Evolutionary conservation across 2,329 filamentous ascomycete species (phyloP), one percentile per base, ranked within the genome.

Genomic region (Hypoxylon sp.): DNA sequence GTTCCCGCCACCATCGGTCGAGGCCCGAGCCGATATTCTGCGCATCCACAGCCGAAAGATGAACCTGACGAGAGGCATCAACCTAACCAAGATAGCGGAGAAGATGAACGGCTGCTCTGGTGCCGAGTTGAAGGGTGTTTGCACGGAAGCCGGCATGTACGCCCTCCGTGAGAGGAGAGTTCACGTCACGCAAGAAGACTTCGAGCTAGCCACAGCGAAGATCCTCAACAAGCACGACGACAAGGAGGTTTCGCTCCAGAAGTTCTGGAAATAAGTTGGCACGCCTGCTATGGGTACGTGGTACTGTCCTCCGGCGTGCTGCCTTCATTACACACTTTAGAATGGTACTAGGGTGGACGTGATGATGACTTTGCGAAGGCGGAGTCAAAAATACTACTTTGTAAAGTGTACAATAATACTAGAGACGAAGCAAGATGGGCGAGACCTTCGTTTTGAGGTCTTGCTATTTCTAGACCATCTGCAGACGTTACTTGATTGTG

Each of bases 61-160:
- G 96, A 99, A 99, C 84, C 83, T 99, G 76, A 99, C 96, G 13
- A 90, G 96, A 78, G 96, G 96, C 58, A 98, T 99, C 85, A 97
- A 99, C 83, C 85, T 99, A 73, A 97, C 89, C 77, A 99, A 99
- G 90, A 97, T 98, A 76, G 96, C 96, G 31, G 96, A 99, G 86
- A 98, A 98, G 89, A 99, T 99, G 96, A 98, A 98, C 78, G 96
- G 96, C 57, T 99, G 96, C 83, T 98, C 95, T 2, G 96, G 96
- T 68, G 96, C 96, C 61, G 96, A 99, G 83, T 84, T 99, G 76
- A 99, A 99, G 89, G 96, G 96, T 85, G 96, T 99, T 53, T 99
- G 96, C 81, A 99, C 96, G 50, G 96, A 99, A 82, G 94, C 96
- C 2, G 96, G 96, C 77, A 99, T 99, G 96, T 99, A 96, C 79